Evolutionary conservation across 1,284 basidiomycete genomes (phyloP).

Genomic region (Pholiota adiposa): DNA sequence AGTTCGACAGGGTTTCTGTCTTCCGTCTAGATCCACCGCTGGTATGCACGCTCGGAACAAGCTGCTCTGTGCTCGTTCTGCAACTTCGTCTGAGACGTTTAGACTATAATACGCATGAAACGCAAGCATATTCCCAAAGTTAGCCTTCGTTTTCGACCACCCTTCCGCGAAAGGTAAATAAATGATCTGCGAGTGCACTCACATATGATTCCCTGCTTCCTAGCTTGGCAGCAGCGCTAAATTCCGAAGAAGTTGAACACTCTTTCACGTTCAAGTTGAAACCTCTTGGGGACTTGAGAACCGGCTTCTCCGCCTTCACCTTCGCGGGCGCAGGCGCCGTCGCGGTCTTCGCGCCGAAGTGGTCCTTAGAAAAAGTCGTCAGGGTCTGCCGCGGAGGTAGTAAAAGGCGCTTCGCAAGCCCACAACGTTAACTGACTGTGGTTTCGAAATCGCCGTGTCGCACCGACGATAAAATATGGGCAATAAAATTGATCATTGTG

Average conservation of each 20-base stretch:
- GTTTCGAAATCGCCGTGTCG: not conserved
- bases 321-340: no score
- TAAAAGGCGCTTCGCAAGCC: no score
- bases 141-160: no score
- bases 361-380: conserved; percentile 4
- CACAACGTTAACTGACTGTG: no score
- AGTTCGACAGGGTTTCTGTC: conserved; percentile 2
- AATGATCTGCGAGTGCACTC: no score
- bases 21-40: not conserved
- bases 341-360: not conserved
- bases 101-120: not conserved
- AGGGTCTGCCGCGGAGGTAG: not conserved
- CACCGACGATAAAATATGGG: conserved; percentile 5
- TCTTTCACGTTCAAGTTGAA: no score
- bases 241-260: no score
- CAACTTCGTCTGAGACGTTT: conserved; percentile 2
- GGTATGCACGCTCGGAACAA: conserved; percentile 7
- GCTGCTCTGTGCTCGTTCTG: conserved; percentile 12
- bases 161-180: no score
- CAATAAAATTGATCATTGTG: not conserved
- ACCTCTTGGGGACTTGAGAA: not conserved
- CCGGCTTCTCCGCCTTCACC: not conserved
- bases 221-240: not conserved
- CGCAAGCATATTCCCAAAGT: not conserved
- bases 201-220: not conserved